A percentile compares a stretch with the other conserved stretches of the same genome.
Evolutionary conservation across 257 asterid species (phyloP).

Genomic region (Solanum medicagineum): DNA sequence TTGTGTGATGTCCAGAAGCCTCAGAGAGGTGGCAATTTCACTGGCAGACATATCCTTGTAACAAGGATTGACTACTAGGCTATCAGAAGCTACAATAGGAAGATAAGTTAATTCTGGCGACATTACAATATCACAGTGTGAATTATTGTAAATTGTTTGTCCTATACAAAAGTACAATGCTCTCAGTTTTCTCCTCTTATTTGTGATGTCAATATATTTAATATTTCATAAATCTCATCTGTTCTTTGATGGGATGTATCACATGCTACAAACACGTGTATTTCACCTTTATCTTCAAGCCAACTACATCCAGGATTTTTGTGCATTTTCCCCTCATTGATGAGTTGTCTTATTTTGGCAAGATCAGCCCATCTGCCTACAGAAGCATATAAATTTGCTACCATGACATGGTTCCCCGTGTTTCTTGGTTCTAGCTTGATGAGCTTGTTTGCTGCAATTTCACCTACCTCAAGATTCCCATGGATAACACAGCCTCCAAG

Average conservation of each 20-base stretch:
- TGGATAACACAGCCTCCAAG: conserved; percentile 69
- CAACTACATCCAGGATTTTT: conserved; percentile 86
- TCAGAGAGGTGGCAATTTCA: not conserved
- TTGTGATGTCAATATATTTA: conserved; percentile 49
- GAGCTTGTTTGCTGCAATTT: conserved; percentile 52
- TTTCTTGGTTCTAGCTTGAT: conserved; percentile 44
- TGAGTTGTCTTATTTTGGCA: conserved; percentile 33
- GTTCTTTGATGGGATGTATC: conserved; percentile 52
- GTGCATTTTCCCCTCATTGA: conserved; percentile 33
- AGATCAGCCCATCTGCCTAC: conserved; percentile 59
- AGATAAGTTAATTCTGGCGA: not conserved
- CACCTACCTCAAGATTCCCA: conserved; percentile 48
- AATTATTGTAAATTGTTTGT: not conserved
- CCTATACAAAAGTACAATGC: not conserved
- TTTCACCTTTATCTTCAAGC: conserved; percentile 59
- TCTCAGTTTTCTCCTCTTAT: conserved; percentile 24
- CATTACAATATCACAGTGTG: not conserved
- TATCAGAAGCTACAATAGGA: not conserved
- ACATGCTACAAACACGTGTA: conserved; percentile 56
- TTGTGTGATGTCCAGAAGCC: not conserved
- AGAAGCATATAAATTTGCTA: conserved; percentile 72
- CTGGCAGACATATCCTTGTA: not conserved
- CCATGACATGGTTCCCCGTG: conserved; percentile 49
- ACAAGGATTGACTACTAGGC: not conserved
- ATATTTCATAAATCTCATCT: conserved; percentile 39